phyloP scores from a whole-genome alignment of 2,329 filamentous ascomycete genomes.

The Xylaria sp. region DNA sequence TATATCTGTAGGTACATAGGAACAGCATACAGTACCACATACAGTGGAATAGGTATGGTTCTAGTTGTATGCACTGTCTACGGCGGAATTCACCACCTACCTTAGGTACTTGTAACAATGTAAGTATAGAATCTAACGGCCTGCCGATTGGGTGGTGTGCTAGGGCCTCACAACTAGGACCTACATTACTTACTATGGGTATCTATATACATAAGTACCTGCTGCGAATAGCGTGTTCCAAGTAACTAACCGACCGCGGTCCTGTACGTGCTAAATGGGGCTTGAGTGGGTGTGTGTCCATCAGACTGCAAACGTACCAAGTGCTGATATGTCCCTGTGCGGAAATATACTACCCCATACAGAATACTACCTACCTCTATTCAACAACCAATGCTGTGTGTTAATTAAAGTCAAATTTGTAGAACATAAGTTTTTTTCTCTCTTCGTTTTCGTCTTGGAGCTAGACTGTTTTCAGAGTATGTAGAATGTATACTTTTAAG shows the following conservation, averaged over 20 bases:
- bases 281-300: conserved; percentile 21
- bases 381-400: conserved; percentile 4
- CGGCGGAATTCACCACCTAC: not conserved
- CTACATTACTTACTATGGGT: not conserved
- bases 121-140: conserved; percentile 4
- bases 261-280: conserved; percentile 7
- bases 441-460: not conserved
- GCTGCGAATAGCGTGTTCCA: conserved; percentile 9
- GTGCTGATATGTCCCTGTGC: too few relatives aligned
- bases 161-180: conserved; percentile 12
- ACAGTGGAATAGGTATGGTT: not conserved
- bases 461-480: not conserved
- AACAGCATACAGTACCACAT: not conserved
- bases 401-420: not conserved
- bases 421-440: not conserved
- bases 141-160: conserved; percentile 28
- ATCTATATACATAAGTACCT: too few relatives aligned
- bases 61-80: conserved; percentile 15
- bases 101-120: too few relatives aligned
- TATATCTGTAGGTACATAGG: not conserved
- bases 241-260: not conserved
- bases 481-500: too few relatives aligned
- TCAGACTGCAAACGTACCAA: conserved; percentile 18
- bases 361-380: not conserved
- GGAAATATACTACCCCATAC: not conserved